A percentile compares a stretch with the other conserved stretches of the same genome.
These are phyloP conservation scores for Kalmusia sp. DNA, from an alignment of 2,329 filamentous ascomycete genomes.

Conservation along the genomic window DNA sequence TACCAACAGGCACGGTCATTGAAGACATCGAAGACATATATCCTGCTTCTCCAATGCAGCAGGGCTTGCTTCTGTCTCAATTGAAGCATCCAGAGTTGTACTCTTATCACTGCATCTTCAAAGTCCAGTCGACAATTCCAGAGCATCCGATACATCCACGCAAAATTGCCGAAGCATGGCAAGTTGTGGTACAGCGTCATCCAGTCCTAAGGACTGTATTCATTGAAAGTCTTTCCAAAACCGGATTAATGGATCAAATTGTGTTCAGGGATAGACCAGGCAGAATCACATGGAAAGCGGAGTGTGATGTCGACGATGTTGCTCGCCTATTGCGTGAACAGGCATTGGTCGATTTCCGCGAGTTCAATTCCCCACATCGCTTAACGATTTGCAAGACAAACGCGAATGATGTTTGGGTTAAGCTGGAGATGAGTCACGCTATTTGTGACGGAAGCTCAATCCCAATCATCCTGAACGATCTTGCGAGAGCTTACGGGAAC, in stretches of 20 bases:
- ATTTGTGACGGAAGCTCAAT: slow-evolving; percentile 60
- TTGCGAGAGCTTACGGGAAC: slow-evolving; percentile 55
- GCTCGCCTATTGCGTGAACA: slow-evolving; percentile 26
- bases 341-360: slow-evolving; percentile 33
- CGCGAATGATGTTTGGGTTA: slow-evolving; percentile 49
- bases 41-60: slow-evolving; percentile 40
- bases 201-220: slow-evolving; percentile 41
- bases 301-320: slow-evolving; percentile 29
- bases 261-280: slow-evolving; percentile 37
- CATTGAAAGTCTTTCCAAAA: slow-evolving; percentile 41
- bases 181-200: slow-evolving; percentile 43
- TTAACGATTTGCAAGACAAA: slow-evolving; percentile 55
- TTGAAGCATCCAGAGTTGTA: slow-evolving; percentile 38
- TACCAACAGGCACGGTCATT: slow-evolving; percentile 27
- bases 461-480: slow-evolving; percentile 55
- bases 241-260: slow-evolving; percentile 41
- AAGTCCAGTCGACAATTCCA: slow-evolving; percentile 30
- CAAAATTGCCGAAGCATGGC: slow-evolving; percentile 42
- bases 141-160: slow-evolving; percentile 24
- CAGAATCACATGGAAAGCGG: slow-evolving; percentile 30
- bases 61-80: slow-evolving; percentile 38
- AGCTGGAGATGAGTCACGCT: slow-evolving; percentile 60
- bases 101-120: slow-evolving; percentile 37
- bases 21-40: slow-evolving; percentile 38
- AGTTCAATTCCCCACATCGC: slow-evolving; percentile 51